phyloP scores from a whole-genome alignment of 257 asterid species.

The Dorcoceras hygrometricum region DNA sequence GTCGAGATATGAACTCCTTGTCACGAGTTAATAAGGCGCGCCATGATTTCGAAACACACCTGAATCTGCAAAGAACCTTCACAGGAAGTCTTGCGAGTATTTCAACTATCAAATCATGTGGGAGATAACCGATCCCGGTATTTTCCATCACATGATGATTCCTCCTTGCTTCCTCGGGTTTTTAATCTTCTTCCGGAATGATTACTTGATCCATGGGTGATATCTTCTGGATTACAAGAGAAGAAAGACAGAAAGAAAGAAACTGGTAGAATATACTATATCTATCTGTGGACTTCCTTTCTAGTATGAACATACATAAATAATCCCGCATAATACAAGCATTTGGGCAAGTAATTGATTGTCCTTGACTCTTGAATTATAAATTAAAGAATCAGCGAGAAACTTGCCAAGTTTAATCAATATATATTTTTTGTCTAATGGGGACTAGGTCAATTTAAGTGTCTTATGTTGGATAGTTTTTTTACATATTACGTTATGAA shows the following conservation, averaged over 20 bases:
- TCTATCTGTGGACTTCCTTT: conserved; percentile 11
- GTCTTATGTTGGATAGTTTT: not conserved
- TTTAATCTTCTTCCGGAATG: not conserved
- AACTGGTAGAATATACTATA: conserved; percentile 12
- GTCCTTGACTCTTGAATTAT: not conserved
- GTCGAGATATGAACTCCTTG: conserved; percentile 30
- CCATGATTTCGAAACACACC: conserved; percentile 51
- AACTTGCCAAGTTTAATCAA: not conserved
- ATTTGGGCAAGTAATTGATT: not conserved
- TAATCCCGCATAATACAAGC: conserved; percentile 2
- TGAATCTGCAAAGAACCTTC: conserved; percentile 38
- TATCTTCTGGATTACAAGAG: not conserved
- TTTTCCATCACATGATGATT: conserved; percentile 11
- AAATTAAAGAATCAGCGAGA: not conserved
- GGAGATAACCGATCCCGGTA: conserved; percentile 33
- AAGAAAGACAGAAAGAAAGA: too few relatives aligned
- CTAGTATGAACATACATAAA: not conserved
- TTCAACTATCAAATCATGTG: conserved; percentile 35
- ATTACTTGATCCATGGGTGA: conserved; percentile 18
- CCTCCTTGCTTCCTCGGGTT: not conserved
- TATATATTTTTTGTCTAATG: not conserved
- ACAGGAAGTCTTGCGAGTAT: conserved; percentile 37
- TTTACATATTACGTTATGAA: too few relatives aligned
- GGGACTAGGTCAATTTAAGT: not conserved
- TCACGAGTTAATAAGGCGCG: conserved; percentile 26